Evolutionary conservation across 768 basidiomycete species (phyloP).

Genomic region (Saitozyma sp.): DNA sequence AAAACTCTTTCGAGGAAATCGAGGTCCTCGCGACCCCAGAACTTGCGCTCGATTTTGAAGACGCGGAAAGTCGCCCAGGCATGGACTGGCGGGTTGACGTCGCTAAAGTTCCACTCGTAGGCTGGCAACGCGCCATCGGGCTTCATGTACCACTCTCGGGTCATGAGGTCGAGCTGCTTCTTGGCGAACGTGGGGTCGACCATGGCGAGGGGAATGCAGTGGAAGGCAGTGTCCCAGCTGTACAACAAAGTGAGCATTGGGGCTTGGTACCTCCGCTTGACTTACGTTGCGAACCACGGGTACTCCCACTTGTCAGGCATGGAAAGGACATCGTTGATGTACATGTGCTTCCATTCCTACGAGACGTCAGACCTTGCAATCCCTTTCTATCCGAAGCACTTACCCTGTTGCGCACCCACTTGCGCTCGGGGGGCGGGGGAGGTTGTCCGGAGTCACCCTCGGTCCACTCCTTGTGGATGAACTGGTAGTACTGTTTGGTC

Average conservation of each 20-base stretch:
- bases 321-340: slow-evolving; percentile 91
- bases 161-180: slow-evolving; percentile 92
- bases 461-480: slow-evolving; percentile 95
- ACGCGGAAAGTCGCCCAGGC: slow-evolving; percentile 93
- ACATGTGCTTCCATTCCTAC: slow-evolving; percentile 93
- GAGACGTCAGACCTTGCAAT: slow-evolving; percentile 2
- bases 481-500: slow-evolving; percentile 94
- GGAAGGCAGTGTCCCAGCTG: slow-evolving; percentile 94
- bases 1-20: slow-evolving; percentile 95
- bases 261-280: background rate
- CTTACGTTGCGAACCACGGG: slow-evolving; percentile 89
- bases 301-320: slow-evolving; percentile 99
- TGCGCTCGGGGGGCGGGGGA: slow-evolving; percentile 84
- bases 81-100: slow-evolving; percentile 98
- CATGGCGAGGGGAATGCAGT: slow-evolving; percentile 94
- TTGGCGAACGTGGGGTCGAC: slow-evolving; percentile 95
- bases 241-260: background rate
- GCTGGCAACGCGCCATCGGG: slow-evolving; percentile 98
- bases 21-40: slow-evolving; percentile 85
- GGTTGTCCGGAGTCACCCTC: slow-evolving; percentile 95
- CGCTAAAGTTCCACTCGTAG: slow-evolving; percentile 98
- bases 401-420: slow-evolving; percentile 78
- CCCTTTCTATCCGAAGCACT: slow-evolving; percentile 28
- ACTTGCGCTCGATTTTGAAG: slow-evolving; percentile 98
- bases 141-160: slow-evolving; percentile 96